phyloP scores from a whole-genome alignment of 2,329 filamentous ascomycete species.

The Salinomyces thailandicus region DNA sequence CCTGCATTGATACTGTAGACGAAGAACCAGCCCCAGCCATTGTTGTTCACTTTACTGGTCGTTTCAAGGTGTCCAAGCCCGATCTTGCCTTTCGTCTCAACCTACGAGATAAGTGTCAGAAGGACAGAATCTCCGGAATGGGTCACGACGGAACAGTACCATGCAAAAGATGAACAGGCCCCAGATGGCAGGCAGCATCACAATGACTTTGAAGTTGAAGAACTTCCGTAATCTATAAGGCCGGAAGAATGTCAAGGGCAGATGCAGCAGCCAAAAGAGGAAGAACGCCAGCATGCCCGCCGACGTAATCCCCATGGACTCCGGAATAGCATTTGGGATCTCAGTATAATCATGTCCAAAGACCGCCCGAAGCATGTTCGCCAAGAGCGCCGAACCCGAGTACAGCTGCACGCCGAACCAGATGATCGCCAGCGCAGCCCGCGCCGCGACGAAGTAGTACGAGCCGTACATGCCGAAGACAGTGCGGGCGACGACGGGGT shows the following conservation, averaged over 20 bases:
- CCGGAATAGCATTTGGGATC: constrained; percentile 29
- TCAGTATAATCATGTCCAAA: constrained; percentile 32
- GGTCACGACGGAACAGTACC: too few species aligned
- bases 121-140: too few species aligned
- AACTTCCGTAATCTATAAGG: constrained; percentile 37
- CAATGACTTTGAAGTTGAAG: constrained; percentile 36
- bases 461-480: constrained; percentile 14
- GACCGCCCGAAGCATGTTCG: constrained; percentile 14
- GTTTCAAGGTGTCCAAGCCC: constrained; percentile 37
- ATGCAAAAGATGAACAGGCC: constrained; percentile 29
- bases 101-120: too few species aligned
- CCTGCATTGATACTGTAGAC: constrained; percentile 34
- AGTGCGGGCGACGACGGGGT: constrained; percentile 21
- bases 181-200: constrained; percentile 28
- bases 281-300: constrained; percentile 4
- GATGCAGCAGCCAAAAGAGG: constrained; percentile 3
- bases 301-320: constrained; percentile 9
- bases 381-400: constrained; percentile 19
- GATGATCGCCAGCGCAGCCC: constrained; percentile 17
- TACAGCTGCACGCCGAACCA: constrained; percentile 16
- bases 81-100: constrained; percentile 23
- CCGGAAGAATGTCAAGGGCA: constrained; percentile 26
- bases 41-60: constrained; percentile 22
- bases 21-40: constrained; percentile 30
- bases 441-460: constrained; percentile 14